These are phyloP conservation scores for Vanrija pseudolonga DNA, from an alignment of 1,284 basidiomycete genomes.

Conservation along the genomic window DNA sequence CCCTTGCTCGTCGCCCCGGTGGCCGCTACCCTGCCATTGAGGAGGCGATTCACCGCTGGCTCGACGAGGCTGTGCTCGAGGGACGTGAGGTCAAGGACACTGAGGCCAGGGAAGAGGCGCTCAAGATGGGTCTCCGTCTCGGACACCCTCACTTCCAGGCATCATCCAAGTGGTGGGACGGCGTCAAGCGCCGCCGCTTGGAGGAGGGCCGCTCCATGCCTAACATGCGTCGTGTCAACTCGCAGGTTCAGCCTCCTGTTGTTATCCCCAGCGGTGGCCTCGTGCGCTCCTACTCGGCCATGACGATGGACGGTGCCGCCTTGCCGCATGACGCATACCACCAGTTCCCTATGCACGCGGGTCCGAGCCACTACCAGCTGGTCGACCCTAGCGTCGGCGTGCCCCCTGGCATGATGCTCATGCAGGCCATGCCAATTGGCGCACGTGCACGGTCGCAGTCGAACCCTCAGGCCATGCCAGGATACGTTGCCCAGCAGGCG, in stretches of 20 bases:
- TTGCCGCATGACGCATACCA: conserved; percentile 11
- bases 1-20: conserved; percentile 14
- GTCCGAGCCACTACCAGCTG: conserved; percentile 10
- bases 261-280: conserved; percentile 6
- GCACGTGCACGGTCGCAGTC: conserved; percentile 19
- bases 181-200: conserved; percentile 20
- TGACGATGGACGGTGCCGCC: conserved; percentile 10
- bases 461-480: conserved; percentile 13
- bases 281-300: conserved; percentile 16
- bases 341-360: background rate
- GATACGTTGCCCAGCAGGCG: conserved; percentile 7
- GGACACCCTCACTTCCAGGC: conserved; percentile 23
- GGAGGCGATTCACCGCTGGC: conserved; percentile 23
- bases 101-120: conserved; percentile 19
- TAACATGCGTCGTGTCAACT: conserved; percentile 8
- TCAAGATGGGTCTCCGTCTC: conserved; percentile 15
- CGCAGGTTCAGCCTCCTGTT: conserved; percentile 2
- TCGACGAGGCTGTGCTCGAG: conserved; percentile 18
- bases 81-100: conserved; percentile 19
- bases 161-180: conserved; percentile 26
- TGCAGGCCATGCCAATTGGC: conserved; percentile 1
- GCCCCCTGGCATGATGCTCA: conserved; percentile 2
- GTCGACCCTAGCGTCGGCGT: background rate
- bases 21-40: conserved; percentile 23
- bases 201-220: conserved; percentile 22